Percentiles rank a stretch among this genome's conserved stretches.
Evolutionary conservation across 1,139 yeast species (phyloP).

Genomic region (Lodderomyces orthopsilosis): DNA sequence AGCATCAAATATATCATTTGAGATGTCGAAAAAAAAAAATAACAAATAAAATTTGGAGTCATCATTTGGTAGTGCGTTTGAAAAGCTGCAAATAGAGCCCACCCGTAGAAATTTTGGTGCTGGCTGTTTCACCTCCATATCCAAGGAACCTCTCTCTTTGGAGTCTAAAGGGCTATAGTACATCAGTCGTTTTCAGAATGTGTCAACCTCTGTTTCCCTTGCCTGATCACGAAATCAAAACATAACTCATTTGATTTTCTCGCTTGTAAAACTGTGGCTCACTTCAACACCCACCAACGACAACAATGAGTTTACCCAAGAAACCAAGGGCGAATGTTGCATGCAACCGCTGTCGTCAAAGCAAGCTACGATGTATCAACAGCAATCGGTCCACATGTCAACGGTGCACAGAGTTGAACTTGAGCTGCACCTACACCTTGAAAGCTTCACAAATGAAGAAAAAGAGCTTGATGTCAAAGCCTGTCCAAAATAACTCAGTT

Average conservation of each 20-base stretch:
- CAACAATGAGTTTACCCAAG: not conserved
- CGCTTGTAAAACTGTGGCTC: not conserved
- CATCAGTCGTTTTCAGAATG: too few relatives aligned
- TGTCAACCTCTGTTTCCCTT: too few relatives aligned
- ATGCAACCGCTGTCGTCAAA: slow-evolving; percentile 22
- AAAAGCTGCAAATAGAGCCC: not conserved
- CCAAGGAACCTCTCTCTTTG: too few relatives aligned
- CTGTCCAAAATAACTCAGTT: slow-evolving; percentile 7
- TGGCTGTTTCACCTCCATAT: too few relatives aligned
- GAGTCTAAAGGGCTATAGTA: too few relatives aligned
- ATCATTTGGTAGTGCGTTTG: not conserved
- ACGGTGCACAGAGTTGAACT: slow-evolving; percentile 19
- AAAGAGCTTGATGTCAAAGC: slow-evolving; percentile 8
- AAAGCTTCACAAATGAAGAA: slow-evolving; percentile 21
- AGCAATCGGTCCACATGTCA: slow-evolving; percentile 18
- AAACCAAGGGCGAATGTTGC: slow-evolving; percentile 22
- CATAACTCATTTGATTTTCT: too few relatives aligned
- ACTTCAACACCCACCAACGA: not conserved
- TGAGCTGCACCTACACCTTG: slow-evolving; percentile 23
- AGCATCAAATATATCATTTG: not conserved
- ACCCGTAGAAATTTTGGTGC: too few relatives aligned
- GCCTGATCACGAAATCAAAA: too few relatives aligned
- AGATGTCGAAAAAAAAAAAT: not conserved
- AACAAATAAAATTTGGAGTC: not conserved
- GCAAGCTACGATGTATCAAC: slow-evolving; percentile 23